These are phyloP conservation scores for Phaeolepiota aurea DNA, from an alignment of 768 basidiomycete species.

Conservation along the genomic window DNA sequence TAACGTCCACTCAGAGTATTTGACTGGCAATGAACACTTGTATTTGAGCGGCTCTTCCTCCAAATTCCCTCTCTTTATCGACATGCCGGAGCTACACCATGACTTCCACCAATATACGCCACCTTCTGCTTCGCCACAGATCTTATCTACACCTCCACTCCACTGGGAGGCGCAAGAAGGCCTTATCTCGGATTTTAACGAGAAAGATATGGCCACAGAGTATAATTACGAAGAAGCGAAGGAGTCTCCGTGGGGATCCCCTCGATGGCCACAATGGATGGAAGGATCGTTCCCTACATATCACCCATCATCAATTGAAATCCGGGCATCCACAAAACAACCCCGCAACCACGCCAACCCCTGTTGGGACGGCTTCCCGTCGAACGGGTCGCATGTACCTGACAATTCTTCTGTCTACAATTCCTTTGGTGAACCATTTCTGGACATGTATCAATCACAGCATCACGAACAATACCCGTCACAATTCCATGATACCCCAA, in stretches of 20 bases:
- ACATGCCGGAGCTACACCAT: slow-evolving; percentile 18
- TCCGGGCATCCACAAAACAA: too few species aligned
- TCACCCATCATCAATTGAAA: neutral
- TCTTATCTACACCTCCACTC: neutral
- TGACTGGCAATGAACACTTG: too few species aligned
- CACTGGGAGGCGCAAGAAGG: neutral
- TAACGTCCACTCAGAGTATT: neutral
- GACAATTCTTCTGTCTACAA: neutral
- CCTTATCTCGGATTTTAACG: neutral
- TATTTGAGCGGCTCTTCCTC: neutral
- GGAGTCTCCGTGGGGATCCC: neutral
- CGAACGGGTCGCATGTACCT: neutral
- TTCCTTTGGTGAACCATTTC: neutral
- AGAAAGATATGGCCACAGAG: neutral
- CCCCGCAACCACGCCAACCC: neutral
- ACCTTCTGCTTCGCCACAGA: neutral
- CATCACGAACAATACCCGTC: slow-evolving; percentile 3
- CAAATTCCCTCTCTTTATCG: slow-evolving; percentile 2
- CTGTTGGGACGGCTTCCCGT: neutral
- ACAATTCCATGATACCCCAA: neutral
- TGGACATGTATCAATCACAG: neutral
- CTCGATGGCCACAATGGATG: neutral
- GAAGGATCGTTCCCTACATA: neutral
- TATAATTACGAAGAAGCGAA: neutral
- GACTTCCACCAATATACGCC: slow-evolving; percentile 8